Base-by-base conservation (phyloP, 331 rosid genomes). In the Quercus lobata region DNA sequence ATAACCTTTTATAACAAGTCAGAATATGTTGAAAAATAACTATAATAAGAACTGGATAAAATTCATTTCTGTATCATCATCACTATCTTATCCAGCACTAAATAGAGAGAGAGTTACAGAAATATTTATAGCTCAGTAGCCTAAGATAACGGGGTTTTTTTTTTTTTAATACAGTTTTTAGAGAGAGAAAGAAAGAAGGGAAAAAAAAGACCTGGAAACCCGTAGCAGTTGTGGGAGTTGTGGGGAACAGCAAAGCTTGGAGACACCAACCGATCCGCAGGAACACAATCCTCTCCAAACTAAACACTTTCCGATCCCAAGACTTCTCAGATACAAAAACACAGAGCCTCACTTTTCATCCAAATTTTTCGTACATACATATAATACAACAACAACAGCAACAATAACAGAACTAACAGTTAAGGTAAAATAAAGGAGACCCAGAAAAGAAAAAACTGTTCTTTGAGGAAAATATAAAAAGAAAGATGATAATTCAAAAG, bases 241-340 rank as follows among this genome's bases (percentile, higher is more conserved):
- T 76, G 79, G 88, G 90, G 84, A 86, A 80, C 90, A 82, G 79
- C 74, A 82, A 57, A 85, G 75, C 76, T 79, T 55, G 83, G 85
- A 82, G 83, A 81, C 85, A 76, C 68, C 84, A 86, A 57, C 85
- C 81, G 82, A 84, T 86, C 86, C 74, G 76, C 83, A 71, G 73
- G 79, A 82, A 81, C 82, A 78, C 69, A 78, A 78, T 73, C 78
- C 73, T 72, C 76, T 63, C 79, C 76, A 63, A 87, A 53, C 78
- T 72, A 85, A 83, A 88, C 88, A 78, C 79, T 77, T 88, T 79
- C 82, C 86, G 82, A 88, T 86, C 87, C 90, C 90, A 54, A 83
- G 72, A 79, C 70, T 60, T 57, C 82, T 52, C 81, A 76, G 21
- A 76, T 46, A 71, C 75, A 41, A 74, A 44, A 73, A 53, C 70